Evolutionary conservation across 2,329 filamentous ascomycete genomes (phyloP).

Genomic region (Daldinia sp.): DNA sequence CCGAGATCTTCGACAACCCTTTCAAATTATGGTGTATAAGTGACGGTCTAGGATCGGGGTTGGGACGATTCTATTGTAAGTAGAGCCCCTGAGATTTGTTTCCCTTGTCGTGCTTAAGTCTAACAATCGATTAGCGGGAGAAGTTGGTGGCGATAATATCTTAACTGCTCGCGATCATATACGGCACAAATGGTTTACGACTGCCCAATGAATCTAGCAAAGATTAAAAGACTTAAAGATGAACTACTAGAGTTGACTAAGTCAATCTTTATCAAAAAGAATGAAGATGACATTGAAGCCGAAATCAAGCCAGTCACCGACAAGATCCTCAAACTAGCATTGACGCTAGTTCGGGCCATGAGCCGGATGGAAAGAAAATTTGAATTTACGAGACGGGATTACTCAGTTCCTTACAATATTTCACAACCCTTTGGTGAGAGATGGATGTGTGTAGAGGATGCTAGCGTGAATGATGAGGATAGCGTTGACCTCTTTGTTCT

Average conservation of each 20-base stretch:
- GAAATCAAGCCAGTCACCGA: not conserved
- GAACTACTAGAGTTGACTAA: not conserved
- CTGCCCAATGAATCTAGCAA: not conserved
- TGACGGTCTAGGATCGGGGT: no score
- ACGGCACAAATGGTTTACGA: not conserved
- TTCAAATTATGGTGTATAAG: conserved; percentile 2
- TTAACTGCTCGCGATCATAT: not conserved
- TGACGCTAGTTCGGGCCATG: not conserved
- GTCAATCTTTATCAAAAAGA: not conserved
- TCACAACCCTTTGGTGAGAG: not conserved
- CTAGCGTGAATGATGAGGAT: not conserved
- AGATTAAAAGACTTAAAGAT: not conserved
- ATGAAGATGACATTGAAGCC: not conserved
- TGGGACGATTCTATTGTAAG: conserved; percentile 6
- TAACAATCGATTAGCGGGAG: not conserved
- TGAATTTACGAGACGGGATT: conserved; percentile 2
- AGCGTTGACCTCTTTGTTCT: not conserved
- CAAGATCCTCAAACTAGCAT: not conserved
- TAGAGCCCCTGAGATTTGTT: no score
- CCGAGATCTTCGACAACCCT: not conserved
- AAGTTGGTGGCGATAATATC: not conserved
- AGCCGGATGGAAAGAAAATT: not conserved
- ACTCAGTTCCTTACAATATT: not conserved
- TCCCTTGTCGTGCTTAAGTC: not conserved
- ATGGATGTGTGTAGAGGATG: not conserved